Evolutionary conservation across 345 rosid species (phyloP).

Genomic region (Erysimum cheiranthoides): DNA sequence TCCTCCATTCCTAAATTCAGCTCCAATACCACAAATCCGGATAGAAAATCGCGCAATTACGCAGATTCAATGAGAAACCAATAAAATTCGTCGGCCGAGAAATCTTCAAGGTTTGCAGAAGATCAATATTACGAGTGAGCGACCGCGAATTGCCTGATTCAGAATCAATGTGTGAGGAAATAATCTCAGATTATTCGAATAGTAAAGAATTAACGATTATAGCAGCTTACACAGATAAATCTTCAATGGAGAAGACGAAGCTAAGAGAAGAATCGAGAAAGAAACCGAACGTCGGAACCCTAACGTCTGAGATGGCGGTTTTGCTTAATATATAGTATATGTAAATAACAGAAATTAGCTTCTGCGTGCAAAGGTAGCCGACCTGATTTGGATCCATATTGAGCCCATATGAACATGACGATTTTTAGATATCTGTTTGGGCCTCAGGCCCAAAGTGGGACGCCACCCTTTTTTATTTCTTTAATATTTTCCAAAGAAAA

Average conservation of each 20-base stretch:
- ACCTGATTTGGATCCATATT: conserved; percentile 1
- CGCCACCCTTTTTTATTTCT: not conserved
- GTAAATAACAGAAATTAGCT: not conserved
- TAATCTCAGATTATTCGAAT: conserved; percentile 8
- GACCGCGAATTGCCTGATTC: conserved; percentile 22
- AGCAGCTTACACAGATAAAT: conserved; percentile 30
- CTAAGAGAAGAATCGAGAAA: conserved; percentile 29
- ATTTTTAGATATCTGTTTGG: not conserved
- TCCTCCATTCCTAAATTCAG: conserved; percentile 36
- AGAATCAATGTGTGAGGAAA: conserved; percentile 16
- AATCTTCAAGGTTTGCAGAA: too few relatives aligned
- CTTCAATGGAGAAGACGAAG: conserved; percentile 35
- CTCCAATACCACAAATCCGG: conserved; percentile 23
- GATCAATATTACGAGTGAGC: not conserved
- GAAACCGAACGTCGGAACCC: conserved; percentile 39
- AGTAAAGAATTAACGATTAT: not conserved
- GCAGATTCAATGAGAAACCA: conserved; percentile 8
- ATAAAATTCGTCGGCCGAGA: conserved; percentile 2
- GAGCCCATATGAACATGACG: conserved; percentile 22
- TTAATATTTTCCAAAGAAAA: not conserved
- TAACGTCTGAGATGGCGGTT: conserved; percentile 35
- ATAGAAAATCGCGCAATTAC: not conserved
- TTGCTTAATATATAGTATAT: not conserved
- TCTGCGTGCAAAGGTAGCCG: not conserved
- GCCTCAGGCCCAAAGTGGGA: conserved; percentile 17